Evolutionary conservation across 441 rosid species (phyloP).

Genomic region (Syzygium malaccense): DNA sequence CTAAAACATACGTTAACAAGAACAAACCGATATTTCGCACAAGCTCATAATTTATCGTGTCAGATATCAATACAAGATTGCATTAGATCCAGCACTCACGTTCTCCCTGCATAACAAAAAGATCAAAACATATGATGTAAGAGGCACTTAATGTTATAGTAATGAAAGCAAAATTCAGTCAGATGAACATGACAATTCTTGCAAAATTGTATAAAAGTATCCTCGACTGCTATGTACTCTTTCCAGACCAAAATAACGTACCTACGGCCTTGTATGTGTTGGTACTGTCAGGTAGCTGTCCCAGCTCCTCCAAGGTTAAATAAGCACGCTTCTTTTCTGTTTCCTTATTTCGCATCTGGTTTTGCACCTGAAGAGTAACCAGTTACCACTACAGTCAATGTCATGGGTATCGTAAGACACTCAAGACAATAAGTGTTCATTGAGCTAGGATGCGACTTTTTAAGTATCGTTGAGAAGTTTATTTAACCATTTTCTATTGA

Average conservation of each 20-base stretch:
- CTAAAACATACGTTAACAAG: not conserved
- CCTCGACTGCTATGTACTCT: not conserved
- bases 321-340: conserved; percentile 88
- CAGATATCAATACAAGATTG: not conserved
- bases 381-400: conserved; percentile 2
- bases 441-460: not conserved
- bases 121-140: not conserved
- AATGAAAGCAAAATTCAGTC: not conserved
- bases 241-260: not conserved
- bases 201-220: not conserved
- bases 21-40: not conserved
- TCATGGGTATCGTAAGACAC: not conserved
- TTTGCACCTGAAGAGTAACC: conserved; percentile 57
- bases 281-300: conserved; percentile 62
- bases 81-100: conserved; percentile 47
- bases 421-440: not conserved
- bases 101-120: conserved; percentile 71
- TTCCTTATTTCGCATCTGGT: conserved; percentile 77
- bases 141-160: not conserved
- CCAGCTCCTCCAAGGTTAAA: conserved; percentile 81
- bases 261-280: conserved; percentile 89
- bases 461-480: not conserved
- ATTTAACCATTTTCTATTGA: not conserved
- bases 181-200: not conserved
- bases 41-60: not conserved